Conservation (phyloP, 768 basidiomycete species). For the Boletus pseudo-olivaceus region DNA sequence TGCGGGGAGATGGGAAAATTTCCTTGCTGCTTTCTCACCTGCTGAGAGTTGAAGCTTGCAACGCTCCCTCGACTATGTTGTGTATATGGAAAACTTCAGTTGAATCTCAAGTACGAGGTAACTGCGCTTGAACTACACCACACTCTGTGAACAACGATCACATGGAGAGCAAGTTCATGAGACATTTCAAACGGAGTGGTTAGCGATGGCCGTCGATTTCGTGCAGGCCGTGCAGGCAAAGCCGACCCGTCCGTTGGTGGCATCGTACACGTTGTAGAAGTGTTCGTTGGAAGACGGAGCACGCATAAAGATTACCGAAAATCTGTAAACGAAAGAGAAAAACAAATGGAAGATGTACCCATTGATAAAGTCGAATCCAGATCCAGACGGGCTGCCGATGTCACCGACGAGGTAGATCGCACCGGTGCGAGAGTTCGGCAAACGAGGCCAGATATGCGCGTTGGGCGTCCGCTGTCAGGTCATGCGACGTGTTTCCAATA, state of each 20-base stretch:
- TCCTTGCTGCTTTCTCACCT: not conserved
- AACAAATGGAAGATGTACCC: constrained; percentile 5
- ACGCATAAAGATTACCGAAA: too few species aligned
- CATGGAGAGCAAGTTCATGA: too few species aligned
- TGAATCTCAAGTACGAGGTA: not conserved
- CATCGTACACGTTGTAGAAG: constrained; percentile 29
- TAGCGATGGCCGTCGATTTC: too few species aligned
- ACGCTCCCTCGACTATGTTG: too few species aligned
- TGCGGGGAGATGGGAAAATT: not conserved
- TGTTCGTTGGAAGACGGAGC: too few species aligned
- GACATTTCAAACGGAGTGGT: too few species aligned
- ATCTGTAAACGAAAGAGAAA: not conserved
- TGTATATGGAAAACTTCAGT: not conserved
- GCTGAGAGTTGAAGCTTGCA: not conserved
- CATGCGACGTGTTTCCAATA: constrained; percentile 10
- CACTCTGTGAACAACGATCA: not conserved
- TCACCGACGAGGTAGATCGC: constrained; percentile 9
- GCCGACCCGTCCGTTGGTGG: constrained; percentile 3
- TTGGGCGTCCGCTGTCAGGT: constrained; percentile 12
- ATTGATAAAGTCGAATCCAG: constrained; percentile 15
- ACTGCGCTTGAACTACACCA: not conserved
- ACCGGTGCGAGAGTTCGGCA: not conserved
- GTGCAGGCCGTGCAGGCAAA: constrained; percentile 8
- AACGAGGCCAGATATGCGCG: not conserved
- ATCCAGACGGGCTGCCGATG: constrained; percentile 1